These are phyloP conservation scores for Ophiorrhiza pumila DNA, from an alignment of 257 asterid genomes.

Conservation along the genomic window DNA sequence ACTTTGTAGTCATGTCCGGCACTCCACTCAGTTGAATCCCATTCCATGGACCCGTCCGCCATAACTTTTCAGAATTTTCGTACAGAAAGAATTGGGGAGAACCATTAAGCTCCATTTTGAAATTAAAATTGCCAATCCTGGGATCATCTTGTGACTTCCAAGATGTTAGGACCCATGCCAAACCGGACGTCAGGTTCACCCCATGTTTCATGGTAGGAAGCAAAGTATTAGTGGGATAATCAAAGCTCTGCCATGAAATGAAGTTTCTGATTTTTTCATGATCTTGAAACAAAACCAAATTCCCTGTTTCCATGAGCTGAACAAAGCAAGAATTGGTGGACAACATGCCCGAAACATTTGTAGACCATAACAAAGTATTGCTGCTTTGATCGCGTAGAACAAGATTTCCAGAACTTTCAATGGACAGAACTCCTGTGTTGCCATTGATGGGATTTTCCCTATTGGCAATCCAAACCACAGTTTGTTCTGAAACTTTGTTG, in stretches of 20 bases:
- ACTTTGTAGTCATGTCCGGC: slow-evolving; percentile 35
- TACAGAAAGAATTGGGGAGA: slow-evolving; percentile 15
- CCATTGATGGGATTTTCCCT: slow-evolving; percentile 25
- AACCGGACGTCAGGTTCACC: slow-evolving; percentile 27
- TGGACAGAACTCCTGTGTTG: slow-evolving; percentile 18
- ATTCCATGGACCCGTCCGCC: slow-evolving; percentile 40
- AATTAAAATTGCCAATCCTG: slow-evolving; percentile 23
- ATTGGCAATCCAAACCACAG: slow-evolving; percentile 45
- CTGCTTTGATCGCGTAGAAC: slow-evolving; percentile 20
- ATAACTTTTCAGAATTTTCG: slow-evolving; percentile 5
- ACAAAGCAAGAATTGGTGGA: slow-evolving; percentile 12
- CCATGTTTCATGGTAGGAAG: slow-evolving; percentile 44
- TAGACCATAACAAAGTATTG: slow-evolving; percentile 29
- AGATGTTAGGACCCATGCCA: slow-evolving; percentile 28
- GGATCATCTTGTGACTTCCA: slow-evolving; percentile 49
- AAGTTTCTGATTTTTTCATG: slow-evolving; percentile 12
- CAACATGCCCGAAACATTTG: slow-evolving; percentile 21
- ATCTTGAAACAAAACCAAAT: slow-evolving; percentile 33
- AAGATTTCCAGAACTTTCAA: slow-evolving; percentile 37
- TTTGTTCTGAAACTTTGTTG: slow-evolving; percentile 30
- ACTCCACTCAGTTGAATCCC: slow-evolving; percentile 36
- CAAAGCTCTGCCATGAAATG: slow-evolving; percentile 51
- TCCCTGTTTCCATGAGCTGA: slow-evolving; percentile 40
- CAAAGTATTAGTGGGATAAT: slow-evolving; percentile 43
- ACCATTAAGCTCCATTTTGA: slow-evolving; percentile 34